Evolutionary conservation across 2,329 filamentous ascomycete species (phyloP).

Genomic region (Atkinsonella hypoxylon): DNA sequence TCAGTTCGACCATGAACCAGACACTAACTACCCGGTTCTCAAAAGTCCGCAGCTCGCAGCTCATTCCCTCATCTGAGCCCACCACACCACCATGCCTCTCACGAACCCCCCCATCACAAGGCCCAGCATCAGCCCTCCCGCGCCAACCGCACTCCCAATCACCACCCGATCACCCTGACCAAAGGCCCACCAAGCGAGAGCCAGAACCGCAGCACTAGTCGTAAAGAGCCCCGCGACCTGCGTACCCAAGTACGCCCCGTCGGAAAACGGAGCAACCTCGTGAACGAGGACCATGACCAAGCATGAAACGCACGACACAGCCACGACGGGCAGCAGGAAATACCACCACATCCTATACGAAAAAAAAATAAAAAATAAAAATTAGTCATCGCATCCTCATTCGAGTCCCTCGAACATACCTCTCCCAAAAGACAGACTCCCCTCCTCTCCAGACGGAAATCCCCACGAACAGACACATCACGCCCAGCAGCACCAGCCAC

Average conservation of each 20-base stretch:
- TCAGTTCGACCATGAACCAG: too few species aligned
- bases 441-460: conserved; percentile 15
- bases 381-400: too few species aligned
- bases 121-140: conserved; percentile 17
- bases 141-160: conserved; percentile 16
- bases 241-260: conserved; percentile 15
- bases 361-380: neutral
- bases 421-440: conserved; percentile 14
- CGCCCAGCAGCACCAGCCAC: conserved; percentile 12
- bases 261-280: conserved; percentile 16
- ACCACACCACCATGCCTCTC: conserved; percentile 11
- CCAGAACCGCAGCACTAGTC: conserved; percentile 11
- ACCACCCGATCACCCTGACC: conserved; percentile 10
- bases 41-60: too few species aligned
- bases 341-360: conserved; percentile 17
- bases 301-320: conserved; percentile 12
- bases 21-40: too few species aligned
- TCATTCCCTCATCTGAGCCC: too few species aligned
- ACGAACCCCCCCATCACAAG: conserved; percentile 17
- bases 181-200: conserved; percentile 11
- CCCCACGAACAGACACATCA: conserved; percentile 17
- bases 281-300: conserved; percentile 13
- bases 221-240: conserved; percentile 15
- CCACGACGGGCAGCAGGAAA: conserved; percentile 11
- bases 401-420: too few species aligned